Percentiles rank a stretch among this genome's conserved stretches.
These are phyloP conservation scores for Clohesyomyces aquaticus DNA, from an alignment of 495 filamentous ascomycete species.

Conservation along the genomic window DNA sequence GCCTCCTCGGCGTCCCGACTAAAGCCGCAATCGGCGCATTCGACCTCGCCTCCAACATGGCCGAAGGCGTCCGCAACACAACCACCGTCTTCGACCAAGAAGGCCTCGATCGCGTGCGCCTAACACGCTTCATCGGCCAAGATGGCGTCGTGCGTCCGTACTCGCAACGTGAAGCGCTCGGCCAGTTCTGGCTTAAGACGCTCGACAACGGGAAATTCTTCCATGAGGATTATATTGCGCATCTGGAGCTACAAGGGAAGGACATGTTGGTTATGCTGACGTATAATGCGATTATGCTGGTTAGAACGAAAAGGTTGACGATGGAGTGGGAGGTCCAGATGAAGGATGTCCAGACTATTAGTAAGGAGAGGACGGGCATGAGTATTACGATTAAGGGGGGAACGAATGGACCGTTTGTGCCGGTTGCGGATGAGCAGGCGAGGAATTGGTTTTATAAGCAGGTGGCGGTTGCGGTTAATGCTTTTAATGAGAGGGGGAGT, in stretches of 20 bases:
- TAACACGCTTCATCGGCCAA: conserved; percentile 85
- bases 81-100: conserved; percentile 96
- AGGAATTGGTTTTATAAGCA: conserved; percentile 85
- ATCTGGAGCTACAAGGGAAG: conserved; percentile 84
- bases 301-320: conserved; percentile 78
- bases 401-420: conserved; percentile 92
- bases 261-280: conserved; percentile 96
- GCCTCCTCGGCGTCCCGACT: conserved; percentile 85
- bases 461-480: conserved; percentile 70
- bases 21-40: conserved; percentile 97
- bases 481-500: conserved; percentile 72
- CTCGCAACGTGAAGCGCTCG: conserved; percentile 91
- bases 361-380: conserved; percentile 93
- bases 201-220: conserved; percentile 96
- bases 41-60: conserved; percentile 93
- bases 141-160: conserved; percentile 96
- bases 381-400: conserved; percentile 85
- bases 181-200: conserved; percentile 98
- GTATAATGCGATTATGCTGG: conserved; percentile 87
- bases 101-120: conserved; percentile 88
- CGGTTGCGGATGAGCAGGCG: conserved; percentile 83
- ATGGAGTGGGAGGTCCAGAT: conserved; percentile 95
- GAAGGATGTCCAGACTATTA: conserved; percentile 95
- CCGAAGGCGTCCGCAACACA: conserved; percentile 96
- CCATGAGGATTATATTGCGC: conserved; percentile 95